Conservation (phyloP, 176 grass and related monocot genomes). For the Juncus effusus region DNA sequence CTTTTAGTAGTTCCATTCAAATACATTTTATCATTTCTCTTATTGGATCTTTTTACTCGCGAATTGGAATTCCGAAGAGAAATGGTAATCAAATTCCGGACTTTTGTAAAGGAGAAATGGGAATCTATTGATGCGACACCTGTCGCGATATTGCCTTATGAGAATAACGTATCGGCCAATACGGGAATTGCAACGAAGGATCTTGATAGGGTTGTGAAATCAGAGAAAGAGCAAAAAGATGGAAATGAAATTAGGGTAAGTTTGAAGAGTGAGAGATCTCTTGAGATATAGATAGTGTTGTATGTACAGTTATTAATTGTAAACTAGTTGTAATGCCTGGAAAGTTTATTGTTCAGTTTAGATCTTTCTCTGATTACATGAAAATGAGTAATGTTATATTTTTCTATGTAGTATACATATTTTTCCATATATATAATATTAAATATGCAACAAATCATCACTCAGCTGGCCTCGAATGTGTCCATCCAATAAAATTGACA, state of each 20-base stretch:
- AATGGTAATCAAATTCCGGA: slow-evolving; percentile 64
- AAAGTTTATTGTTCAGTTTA: background rate
- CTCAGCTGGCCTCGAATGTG: too few relatives aligned
- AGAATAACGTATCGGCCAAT: slow-evolving; percentile 29
- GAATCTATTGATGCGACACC: slow-evolving; percentile 74
- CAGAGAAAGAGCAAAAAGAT: slow-evolving; percentile 26
- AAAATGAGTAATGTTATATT: too few relatives aligned
- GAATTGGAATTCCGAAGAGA: slow-evolving; percentile 66
- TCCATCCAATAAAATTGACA: too few relatives aligned
- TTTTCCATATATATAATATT: too few relatives aligned
- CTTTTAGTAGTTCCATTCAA: slow-evolving; percentile 85
- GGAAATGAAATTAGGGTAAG: slow-evolving; percentile 14
- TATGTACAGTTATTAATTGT: slow-evolving; percentile 9
- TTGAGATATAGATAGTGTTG: slow-evolving; percentile 13
- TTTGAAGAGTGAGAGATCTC: background rate
- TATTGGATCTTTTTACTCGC: slow-evolving; percentile 69
- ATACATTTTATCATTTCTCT: slow-evolving; percentile 53
- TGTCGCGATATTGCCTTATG: slow-evolving; percentile 66
- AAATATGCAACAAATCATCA: too few relatives aligned
- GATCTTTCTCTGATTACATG: too few relatives aligned
- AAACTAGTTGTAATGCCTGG: background rate
- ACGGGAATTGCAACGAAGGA: slow-evolving; percentile 28
- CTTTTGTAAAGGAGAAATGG: slow-evolving; percentile 67
- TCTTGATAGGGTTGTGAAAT: slow-evolving; percentile 18
- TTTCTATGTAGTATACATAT: too few relatives aligned